phyloP scores from a whole-genome alignment of 768 basidiomycete genomes.

The Panus rudis region DNA sequence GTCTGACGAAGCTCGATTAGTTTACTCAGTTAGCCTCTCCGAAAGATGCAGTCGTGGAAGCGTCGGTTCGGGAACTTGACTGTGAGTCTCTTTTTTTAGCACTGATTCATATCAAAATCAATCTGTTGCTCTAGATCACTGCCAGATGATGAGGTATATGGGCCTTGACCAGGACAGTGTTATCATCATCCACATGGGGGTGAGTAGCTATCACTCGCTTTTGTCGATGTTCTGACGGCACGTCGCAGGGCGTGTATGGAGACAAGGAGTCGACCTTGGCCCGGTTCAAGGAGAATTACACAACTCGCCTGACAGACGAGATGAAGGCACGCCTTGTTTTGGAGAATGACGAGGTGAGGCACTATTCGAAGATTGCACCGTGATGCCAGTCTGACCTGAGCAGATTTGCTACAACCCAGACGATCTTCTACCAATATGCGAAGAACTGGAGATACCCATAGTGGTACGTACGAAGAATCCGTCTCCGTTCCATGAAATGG shows the following conservation, averaged over 20 bases:
- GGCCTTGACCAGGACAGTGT: conserved; percentile 77
- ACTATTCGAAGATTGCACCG: neutral
- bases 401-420: conserved; percentile 83
- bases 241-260: conserved; percentile 61
- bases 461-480: conserved; percentile 25
- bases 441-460: conserved; percentile 61
- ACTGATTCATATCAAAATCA: neutral
- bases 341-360: conserved; percentile 89
- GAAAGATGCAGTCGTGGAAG: conserved; percentile 61
- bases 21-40: conserved; percentile 81
- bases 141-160: conserved; percentile 83
- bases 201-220: conserved; percentile 32
- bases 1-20: too few species aligned
- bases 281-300: conserved; percentile 68
- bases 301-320: conserved; percentile 45
- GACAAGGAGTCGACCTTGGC: conserved; percentile 68
- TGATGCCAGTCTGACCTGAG: conserved; percentile 19
- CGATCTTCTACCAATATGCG: conserved; percentile 81
- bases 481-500: conserved; percentile 54
- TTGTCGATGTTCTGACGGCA: conserved; percentile 13
- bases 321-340: conserved; percentile 72
- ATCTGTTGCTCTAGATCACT: conserved; percentile 44
- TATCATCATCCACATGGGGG: conserved; percentile 76
- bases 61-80: conserved; percentile 70
- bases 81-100: conserved; percentile 28